A percentile compares a stretch with the other conserved stretches of the same genome.
Evolutionary conservation across 352 stramenopile genomes (phyloP).

Genomic region (Phytophthora hybrid): DNA sequence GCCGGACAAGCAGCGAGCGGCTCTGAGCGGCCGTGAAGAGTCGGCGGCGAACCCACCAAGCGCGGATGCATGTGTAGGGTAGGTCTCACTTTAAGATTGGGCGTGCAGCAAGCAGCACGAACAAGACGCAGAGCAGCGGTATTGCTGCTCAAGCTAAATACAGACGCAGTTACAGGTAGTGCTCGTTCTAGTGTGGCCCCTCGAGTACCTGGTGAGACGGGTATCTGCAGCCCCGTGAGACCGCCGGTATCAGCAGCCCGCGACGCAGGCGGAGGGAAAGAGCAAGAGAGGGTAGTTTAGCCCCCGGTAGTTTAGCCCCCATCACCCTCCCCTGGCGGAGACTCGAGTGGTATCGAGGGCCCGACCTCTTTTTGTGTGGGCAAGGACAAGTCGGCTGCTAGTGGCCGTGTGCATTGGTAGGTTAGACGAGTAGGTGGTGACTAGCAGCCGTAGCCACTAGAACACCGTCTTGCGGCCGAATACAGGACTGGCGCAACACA

Average conservation of each 20-base stretch:
- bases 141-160: neutral
- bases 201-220: too few species aligned
- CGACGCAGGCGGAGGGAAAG: neutral
- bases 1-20: neutral
- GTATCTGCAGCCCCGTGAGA: neutral
- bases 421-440: neutral
- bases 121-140: too few species aligned
- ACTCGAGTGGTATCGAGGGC: too few species aligned
- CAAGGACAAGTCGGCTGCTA: too few species aligned
- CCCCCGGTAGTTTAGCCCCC: neutral
- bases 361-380: too few species aligned
- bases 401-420: too few species aligned
- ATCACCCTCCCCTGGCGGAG: too few species aligned
- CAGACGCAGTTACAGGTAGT: neutral
- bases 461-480: neutral
- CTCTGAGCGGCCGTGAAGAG: neutral
- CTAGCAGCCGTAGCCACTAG: neutral
- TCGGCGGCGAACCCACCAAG: too few species aligned
- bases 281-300: neutral
- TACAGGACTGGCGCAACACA: neutral
- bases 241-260: neutral
- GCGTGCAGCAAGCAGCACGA: neutral
- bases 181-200: neutral
- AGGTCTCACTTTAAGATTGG: neutral
- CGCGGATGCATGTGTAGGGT: neutral